Evolutionary conservation across 148 eudicot species (phyloP).

Genomic region (Rhododendron kiyosumense): DNA sequence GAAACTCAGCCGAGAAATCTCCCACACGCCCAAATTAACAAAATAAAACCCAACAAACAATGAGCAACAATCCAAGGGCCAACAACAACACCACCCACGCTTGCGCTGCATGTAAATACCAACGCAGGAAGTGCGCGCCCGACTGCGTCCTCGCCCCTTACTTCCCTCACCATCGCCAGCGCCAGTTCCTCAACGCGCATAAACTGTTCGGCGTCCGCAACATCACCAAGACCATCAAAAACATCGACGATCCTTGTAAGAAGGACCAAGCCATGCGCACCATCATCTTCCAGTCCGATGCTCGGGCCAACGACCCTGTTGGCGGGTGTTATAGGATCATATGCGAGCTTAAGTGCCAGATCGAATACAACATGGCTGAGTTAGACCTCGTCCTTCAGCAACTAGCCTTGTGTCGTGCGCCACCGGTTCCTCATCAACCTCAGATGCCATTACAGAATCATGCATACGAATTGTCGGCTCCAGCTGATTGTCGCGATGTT

Average conservation of each 20-base stretch:
- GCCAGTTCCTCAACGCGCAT: slow-evolving; percentile 74
- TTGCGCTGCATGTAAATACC: slow-evolving; percentile 86
- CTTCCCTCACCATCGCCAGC: slow-evolving; percentile 69
- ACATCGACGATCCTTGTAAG: slow-evolving; percentile 27
- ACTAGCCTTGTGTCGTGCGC: not conserved
- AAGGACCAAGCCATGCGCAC: slow-evolving; percentile 36
- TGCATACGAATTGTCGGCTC: not conserved
- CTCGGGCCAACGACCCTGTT: not conserved
- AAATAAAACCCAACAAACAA: not conserved
- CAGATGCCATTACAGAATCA: too few relatives aligned
- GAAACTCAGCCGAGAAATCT: slow-evolving; percentile 62
- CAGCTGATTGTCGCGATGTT: not conserved
- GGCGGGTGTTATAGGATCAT: not conserved
- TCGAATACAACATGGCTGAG: not conserved
- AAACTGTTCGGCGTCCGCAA: slow-evolving; percentile 81
- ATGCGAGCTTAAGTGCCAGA: not conserved
- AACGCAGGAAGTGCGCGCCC: slow-evolving; percentile 66
- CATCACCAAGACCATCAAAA: slow-evolving; percentile 62
- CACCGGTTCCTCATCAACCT: not conserved
- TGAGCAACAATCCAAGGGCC: not conserved
- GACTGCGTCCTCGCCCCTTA: slow-evolving; percentile 77
- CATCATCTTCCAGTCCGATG: not conserved
- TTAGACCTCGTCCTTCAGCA: not conserved
- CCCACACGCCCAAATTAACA: slow-evolving; percentile 17
- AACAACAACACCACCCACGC: slow-evolving; percentile 37